These are phyloP conservation scores for Thielaviopsis euricoi DNA, from an alignment of 2,329 filamentous ascomycete species.

Conservation along the genomic window DNA sequence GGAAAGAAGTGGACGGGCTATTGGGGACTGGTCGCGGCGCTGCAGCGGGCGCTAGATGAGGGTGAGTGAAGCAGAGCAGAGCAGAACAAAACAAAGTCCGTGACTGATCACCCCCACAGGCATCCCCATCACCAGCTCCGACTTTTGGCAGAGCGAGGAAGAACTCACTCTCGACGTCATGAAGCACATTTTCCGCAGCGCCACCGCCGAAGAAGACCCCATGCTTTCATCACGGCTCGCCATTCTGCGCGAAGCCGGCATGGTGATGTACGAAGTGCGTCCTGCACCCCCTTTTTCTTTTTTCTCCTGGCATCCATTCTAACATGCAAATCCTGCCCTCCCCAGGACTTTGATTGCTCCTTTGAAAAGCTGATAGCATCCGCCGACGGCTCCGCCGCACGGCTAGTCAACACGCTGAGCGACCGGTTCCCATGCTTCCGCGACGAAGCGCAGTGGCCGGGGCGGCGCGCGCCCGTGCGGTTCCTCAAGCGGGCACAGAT, in stretches of 20 bases:
- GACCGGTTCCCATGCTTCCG: constrained; percentile 72
- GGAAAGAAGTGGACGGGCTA: constrained; percentile 83
- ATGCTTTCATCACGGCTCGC: constrained; percentile 60
- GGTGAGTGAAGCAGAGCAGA: constrained; percentile 24
- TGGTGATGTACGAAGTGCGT: constrained; percentile 57
- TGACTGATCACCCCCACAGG: constrained; percentile 28
- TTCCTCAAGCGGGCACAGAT: constrained; percentile 94
- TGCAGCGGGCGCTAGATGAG: constrained; percentile 81
- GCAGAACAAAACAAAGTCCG: neutral
- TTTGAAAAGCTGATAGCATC: constrained; percentile 57
- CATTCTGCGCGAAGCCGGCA: constrained; percentile 70
- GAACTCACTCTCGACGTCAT: constrained; percentile 61
- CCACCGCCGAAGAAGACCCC: constrained; percentile 74
- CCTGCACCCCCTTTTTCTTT: neutral
- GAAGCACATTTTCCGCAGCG: constrained; percentile 67
- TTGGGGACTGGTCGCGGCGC: constrained; percentile 75
- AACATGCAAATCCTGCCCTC: no score
- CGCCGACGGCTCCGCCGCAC: constrained; percentile 64
- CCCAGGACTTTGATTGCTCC: constrained; percentile 57
- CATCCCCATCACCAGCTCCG: constrained; percentile 74
- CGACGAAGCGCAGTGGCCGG: constrained; percentile 63
- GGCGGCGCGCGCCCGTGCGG: constrained; percentile 51
- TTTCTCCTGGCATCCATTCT: no score
- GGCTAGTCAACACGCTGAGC: constrained; percentile 71
- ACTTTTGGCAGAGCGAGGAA: constrained; percentile 68